phyloP scores from a whole-genome alignment of 306 rosid genomes.

The cucumber (Cucumis sativus) region DNA sequence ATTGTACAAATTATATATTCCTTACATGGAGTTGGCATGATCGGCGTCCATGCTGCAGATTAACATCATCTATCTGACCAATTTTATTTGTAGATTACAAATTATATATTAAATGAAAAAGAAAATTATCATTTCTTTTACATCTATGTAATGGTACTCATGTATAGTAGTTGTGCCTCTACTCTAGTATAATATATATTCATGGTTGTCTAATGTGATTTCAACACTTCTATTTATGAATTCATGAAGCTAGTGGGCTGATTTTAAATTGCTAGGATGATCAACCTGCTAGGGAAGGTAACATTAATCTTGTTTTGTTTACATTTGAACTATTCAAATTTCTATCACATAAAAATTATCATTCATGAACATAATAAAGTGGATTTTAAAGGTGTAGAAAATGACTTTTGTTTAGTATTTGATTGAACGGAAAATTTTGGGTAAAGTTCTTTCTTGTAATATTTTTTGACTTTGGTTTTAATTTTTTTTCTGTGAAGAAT shows the following conservation, averaged over 20 bases:
- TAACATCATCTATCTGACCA: neutral
- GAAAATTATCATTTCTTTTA: neutral
- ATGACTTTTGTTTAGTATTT: too few species aligned
- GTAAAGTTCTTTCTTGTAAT: too few species aligned
- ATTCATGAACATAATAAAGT: too few species aligned
- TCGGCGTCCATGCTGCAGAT: neutral
- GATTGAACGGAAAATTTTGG: too few species aligned
- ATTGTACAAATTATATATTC: slow-evolving; percentile 23
- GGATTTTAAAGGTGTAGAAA: too few species aligned
- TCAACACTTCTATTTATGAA: neutral
- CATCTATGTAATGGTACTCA: neutral
- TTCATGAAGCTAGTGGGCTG: neutral
- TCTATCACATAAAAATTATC: too few species aligned
- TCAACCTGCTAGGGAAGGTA: too few species aligned
- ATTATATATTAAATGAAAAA: neutral
- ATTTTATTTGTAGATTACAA: neutral
- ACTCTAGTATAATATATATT: neutral
- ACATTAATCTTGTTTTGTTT: neutral
- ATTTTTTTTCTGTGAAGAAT: too few species aligned
- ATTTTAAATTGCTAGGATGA: neutral
- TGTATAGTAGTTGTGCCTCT: neutral
- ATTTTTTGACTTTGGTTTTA: too few species aligned
- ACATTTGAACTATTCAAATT: neutral
- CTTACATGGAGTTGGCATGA: neutral
- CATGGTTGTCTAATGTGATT: neutral